Percentiles rank a stretch among this genome's conserved stretches.
Evolutionary conservation across 2,329 filamentous ascomycete species (phyloP).

Genomic region (Chaetomium strumarium): DNA sequence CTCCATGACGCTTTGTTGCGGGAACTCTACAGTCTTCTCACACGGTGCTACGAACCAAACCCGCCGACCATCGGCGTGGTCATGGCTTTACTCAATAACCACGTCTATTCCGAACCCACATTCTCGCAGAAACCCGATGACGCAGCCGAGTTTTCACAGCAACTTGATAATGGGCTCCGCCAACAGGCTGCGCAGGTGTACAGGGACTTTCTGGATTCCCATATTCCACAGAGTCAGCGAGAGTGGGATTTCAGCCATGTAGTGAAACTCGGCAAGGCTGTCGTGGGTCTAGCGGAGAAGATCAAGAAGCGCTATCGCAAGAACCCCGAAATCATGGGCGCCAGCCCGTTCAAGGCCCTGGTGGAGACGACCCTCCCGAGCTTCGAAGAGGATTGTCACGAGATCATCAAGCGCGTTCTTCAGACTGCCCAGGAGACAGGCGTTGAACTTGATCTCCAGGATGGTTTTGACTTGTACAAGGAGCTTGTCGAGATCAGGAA

Average conservation of each 20-base stretch:
- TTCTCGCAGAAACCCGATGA: slow-evolving; percentile 69
- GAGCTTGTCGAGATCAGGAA: slow-evolving; percentile 79
- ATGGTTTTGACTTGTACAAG: slow-evolving; percentile 90
- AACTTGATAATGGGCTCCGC: slow-evolving; percentile 66
- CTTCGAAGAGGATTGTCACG: slow-evolving; percentile 83
- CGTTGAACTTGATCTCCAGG: slow-evolving; percentile 76
- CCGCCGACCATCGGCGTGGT: slow-evolving; percentile 73
- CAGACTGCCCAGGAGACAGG: slow-evolving; percentile 62
- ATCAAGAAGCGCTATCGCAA: slow-evolving; percentile 90
- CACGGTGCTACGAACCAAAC: slow-evolving; percentile 85
- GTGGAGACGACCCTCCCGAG: slow-evolving; percentile 80
- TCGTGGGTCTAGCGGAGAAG: slow-evolving; percentile 77
- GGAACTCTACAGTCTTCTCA: slow-evolving; percentile 81
- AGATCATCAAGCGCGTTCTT: slow-evolving; percentile 77
- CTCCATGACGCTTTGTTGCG: slow-evolving; percentile 78
- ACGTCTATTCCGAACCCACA: slow-evolving; percentile 71
- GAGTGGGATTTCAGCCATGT: slow-evolving; percentile 90
- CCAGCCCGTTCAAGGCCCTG: slow-evolving; percentile 59
- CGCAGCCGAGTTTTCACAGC: slow-evolving; percentile 62
- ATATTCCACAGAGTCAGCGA: slow-evolving; percentile 73
- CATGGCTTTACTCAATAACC: slow-evolving; percentile 73
- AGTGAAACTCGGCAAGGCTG: slow-evolving; percentile 78
- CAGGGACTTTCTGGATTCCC: slow-evolving; percentile 66
- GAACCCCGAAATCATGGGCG: slow-evolving; percentile 80
- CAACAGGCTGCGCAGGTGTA: slow-evolving; percentile 76